Conservation (phyloP, 441 rosid genomes). For the Pelargonium myrrhifolium region DNA sequence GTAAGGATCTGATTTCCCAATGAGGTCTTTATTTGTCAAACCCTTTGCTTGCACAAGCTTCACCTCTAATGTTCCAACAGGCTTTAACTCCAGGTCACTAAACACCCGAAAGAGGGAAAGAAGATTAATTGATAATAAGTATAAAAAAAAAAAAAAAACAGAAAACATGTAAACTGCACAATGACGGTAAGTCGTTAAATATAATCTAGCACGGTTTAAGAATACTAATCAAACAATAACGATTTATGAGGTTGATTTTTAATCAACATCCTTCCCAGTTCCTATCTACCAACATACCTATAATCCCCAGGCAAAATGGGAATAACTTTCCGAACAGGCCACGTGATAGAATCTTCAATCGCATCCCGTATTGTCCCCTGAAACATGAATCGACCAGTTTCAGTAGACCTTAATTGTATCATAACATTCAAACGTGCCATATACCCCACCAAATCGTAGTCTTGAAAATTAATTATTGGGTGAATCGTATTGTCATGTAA, state of each 20-base stretch:
- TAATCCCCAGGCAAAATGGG: constrained; percentile 93
- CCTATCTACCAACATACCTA: constrained; percentile 37
- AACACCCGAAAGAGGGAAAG: background rate
- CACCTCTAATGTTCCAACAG: constrained; percentile 84
- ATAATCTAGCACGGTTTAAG: background rate
- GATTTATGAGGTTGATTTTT: background rate
- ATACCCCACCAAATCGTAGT: background rate
- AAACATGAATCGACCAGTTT: background rate
- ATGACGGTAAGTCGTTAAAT: background rate
- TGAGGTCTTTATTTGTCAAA: constrained; percentile 74
- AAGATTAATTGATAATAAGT: background rate
- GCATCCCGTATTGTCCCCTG: constrained; percentile 89
- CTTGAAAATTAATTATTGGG: background rate
- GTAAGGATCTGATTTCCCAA: constrained; percentile 96
- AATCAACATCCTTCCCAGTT: background rate
- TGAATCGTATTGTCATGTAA: background rate
- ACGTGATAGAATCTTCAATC: constrained; percentile 22
- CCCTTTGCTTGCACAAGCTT: constrained; percentile 95
- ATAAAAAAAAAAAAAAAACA: constrained; percentile 1
- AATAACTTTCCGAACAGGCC: constrained; percentile 82
- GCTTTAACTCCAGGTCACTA: constrained; percentile 86
- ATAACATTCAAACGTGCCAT: background rate
- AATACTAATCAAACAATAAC: background rate
- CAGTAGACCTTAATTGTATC: background rate
- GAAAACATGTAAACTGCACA: background rate